These are phyloP conservation scores for Cynara cardunculus DNA, from an alignment of 129 eudicot genomes.

Conservation along the genomic window DNA sequence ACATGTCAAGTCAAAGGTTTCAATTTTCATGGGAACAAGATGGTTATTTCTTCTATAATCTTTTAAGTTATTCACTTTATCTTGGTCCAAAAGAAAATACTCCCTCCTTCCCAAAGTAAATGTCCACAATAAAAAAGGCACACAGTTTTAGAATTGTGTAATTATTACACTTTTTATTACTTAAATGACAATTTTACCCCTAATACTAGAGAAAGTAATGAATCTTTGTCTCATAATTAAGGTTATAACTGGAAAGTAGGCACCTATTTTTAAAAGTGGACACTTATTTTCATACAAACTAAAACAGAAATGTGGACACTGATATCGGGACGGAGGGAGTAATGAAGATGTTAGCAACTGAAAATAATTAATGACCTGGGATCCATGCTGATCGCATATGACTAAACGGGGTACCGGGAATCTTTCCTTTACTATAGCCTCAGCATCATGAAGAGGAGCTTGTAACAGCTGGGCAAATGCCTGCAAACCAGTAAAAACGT, in stretches of 20 bases:
- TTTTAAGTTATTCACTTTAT: not conserved
- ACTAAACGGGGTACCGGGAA: constrained; percentile 83
- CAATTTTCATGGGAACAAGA: not conserved
- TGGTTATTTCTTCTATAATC: not conserved
- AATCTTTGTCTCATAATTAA: not conserved
- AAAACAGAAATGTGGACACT: not conserved
- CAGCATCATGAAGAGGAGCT: constrained; percentile 71
- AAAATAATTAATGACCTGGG: constrained; percentile 48
- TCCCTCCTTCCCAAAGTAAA: not conserved
- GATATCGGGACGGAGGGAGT: not conserved
- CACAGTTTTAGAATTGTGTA: not conserved
- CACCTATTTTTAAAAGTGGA: not conserved
- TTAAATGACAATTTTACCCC: not conserved
- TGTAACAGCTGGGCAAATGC: constrained; percentile 62
- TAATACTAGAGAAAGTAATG: not conserved
- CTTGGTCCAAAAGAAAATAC: not conserved
- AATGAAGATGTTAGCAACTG: not conserved
- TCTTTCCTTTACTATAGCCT: constrained; percentile 55
- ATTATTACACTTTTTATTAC: not conserved
- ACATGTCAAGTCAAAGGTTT: not conserved
- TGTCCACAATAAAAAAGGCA: not conserved
- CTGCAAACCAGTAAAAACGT: constrained; percentile 23
- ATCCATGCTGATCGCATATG: constrained; percentile 78
- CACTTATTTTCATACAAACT: not conserved
- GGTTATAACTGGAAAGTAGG: not conserved